Evolutionary conservation across 1,284 basidiomycete species (phyloP).

Genomic region (Volvariella surrecta): DNA sequence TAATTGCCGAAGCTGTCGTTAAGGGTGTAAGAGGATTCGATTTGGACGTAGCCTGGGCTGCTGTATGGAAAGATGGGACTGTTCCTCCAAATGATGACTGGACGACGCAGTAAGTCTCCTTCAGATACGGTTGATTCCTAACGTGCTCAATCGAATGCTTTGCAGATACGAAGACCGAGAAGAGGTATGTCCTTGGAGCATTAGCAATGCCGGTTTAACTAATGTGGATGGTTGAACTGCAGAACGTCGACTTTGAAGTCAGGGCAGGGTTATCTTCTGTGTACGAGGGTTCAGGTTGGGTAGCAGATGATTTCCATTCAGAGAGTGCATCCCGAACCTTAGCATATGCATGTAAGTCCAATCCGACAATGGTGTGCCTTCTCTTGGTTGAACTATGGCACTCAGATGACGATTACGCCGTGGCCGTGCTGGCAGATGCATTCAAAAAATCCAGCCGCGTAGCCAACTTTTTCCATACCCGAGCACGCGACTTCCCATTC

Average conservation of each 20-base stretch:
- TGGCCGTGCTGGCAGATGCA: slow-evolving; percentile 49
- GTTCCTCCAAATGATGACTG: slow-evolving; percentile 58
- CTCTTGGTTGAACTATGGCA: neutral
- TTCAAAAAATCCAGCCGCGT: slow-evolving; percentile 45
- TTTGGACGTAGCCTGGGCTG: slow-evolving; percentile 58
- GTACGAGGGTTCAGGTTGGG: slow-evolving; percentile 62
- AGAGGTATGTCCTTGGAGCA: slow-evolving; percentile 34
- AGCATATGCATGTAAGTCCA: slow-evolving; percentile 65
- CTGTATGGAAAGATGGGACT: slow-evolving; percentile 69
- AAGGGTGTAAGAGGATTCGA: slow-evolving; percentile 63
- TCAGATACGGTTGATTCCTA: neutral
- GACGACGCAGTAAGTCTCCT: slow-evolving; percentile 35
- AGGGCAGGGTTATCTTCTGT: slow-evolving; percentile 69
- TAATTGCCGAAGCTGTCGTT: slow-evolving; percentile 70
- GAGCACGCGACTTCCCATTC: slow-evolving; percentile 50
- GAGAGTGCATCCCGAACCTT: slow-evolving; percentile 73
- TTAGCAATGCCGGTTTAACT: neutral
- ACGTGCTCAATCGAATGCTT: neutral
- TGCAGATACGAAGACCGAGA: slow-evolving; percentile 65
- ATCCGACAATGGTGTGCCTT: neutral
- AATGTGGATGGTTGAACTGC: slow-evolving; percentile 2
- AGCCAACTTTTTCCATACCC: slow-evolving; percentile 37
- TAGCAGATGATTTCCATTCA: slow-evolving; percentile 73
- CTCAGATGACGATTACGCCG: slow-evolving; percentile 75
- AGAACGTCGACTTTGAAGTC: slow-evolving; percentile 76